Base-by-base conservation (phyloP, 148 eudicot species). In the Hydrangea macrophylla region DNA sequence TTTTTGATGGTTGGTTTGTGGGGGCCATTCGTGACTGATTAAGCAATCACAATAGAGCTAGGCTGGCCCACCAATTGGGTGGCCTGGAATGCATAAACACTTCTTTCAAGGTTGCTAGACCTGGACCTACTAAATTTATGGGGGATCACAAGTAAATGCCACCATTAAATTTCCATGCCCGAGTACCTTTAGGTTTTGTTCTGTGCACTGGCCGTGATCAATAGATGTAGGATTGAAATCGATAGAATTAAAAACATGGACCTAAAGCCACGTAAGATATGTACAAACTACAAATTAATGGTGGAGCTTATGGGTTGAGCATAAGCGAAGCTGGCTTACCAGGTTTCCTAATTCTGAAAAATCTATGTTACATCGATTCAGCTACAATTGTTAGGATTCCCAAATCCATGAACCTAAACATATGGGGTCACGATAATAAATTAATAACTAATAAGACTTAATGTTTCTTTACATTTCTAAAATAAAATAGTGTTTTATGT, bases 341-440 rank as follows among this genome's bases (percentile, higher is more conserved):
- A 12, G 32, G 67, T 25, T 48, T n/a, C n/a, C 35, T 44, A 23
- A 44, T 63, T 44, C 13, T 27, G 53, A 17, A 63, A 63, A 60
- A 20, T 24, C 1, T 18, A n/a, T n/a, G n/a, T n/a, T n/a, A n/a
- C n/a, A n/a, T n/a, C n/a, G n/a, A n/a, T n/a, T n/a, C n/a, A n/a
- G n/a, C n/a, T n/a, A n/a, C n/a, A n/a, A n/a, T n/a, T n/a, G n/a
- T n/a, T n/a, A n/a, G n/a, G n/a, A n/a, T n/a, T n/a, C n/a, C n/a
- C n/a, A n/a, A n/a, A n/a, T n/a, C n/a, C n/a, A n/a, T n/a, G n/a
- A n/a, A n/a, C n/a, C n/a, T n/a, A n/a, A n/a, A n/a, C n/a, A n/a
- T n/a, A n/a, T n/a, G n/a, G n/a, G n/a, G n/a, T n/a, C n/a, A n/a
- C n/a, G n/a, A n/a, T n/a, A n/a, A n/a, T n/a, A n/a, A n/a, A n/a